Conservation (phyloP, 768 basidiomycete species). For the Agaricus subrufescens region DNA sequence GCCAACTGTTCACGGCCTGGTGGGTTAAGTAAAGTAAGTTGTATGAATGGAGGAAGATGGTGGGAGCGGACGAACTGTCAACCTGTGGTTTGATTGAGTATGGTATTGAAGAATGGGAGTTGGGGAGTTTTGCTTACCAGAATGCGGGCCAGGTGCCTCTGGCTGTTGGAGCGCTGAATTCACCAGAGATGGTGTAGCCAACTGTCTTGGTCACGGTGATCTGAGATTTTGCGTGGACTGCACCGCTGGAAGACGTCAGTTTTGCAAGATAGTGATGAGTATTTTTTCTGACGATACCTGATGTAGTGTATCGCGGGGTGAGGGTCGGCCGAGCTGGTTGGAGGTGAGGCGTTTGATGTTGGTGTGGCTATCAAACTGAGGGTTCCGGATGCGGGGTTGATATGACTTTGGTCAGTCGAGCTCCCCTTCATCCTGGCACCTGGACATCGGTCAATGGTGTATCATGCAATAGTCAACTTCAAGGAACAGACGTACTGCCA, state of each 20-base stretch:
- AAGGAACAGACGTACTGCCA: conserved; percentile 26
- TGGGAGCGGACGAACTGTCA: neutral
- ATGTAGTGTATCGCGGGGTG: conserved; percentile 40
- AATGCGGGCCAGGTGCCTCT: conserved; percentile 42
- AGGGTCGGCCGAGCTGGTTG: conserved; percentile 35
- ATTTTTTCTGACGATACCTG: conserved; percentile 18
- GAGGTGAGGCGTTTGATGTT: conserved; percentile 30
- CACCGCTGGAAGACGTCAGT: conserved; percentile 21
- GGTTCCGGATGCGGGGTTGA: conserved; percentile 30
- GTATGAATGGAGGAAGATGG: neutral
- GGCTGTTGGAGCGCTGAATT: conserved; percentile 37
- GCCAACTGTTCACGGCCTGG: conserved; percentile 37
- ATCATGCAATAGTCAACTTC: neutral
- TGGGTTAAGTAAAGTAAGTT: neutral
- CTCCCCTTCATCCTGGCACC: conserved; percentile 40
- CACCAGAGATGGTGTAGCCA: conserved; percentile 34
- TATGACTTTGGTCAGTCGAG: conserved; percentile 34
- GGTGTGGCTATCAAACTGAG: conserved; percentile 38
- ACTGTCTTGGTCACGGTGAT: conserved; percentile 34
- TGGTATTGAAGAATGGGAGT: neutral
- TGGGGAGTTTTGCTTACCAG: conserved; percentile 21
- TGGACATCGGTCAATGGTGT: conserved; percentile 7
- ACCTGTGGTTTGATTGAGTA: neutral
- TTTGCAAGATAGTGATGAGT: neutral
- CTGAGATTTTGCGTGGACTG: conserved; percentile 36